These are phyloP conservation scores for Erucastrum elatum DNA, from an alignment of 345 rosid genomes.

Conservation along the genomic window DNA sequence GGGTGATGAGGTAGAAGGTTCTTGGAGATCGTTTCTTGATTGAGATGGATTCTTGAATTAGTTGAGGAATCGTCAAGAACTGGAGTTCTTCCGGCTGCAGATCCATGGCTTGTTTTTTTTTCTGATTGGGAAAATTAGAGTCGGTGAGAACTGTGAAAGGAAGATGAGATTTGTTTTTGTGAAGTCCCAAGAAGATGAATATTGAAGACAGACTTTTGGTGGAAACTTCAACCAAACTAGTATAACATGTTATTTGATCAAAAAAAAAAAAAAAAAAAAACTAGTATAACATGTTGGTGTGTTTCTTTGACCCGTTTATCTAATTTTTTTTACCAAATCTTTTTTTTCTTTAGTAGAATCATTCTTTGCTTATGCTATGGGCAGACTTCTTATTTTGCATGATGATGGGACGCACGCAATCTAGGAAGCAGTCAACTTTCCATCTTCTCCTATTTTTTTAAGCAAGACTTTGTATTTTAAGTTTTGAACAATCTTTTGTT, in stretches of 20 bases:
- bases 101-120: conserved; percentile 52
- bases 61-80: conserved; percentile 53
- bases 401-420: not conserved
- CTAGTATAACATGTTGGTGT: conserved; percentile 16
- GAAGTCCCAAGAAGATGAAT: not conserved
- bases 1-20: conserved; percentile 70
- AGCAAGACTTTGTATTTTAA: not conserved
- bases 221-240: conserved; percentile 30
- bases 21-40: conserved; percentile 66
- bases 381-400: not conserved
- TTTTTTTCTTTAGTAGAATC: not conserved
- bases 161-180: not conserved
- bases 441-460: not conserved
- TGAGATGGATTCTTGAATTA: conserved; percentile 61
- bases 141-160: conserved; percentile 21
- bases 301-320: conserved; percentile 9
- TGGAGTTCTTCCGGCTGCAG: conserved; percentile 74
- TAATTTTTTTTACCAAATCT: not conserved
- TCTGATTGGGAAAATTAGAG: not conserved
- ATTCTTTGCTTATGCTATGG: not conserved
- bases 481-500: not conserved
- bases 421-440: conserved; percentile 6
- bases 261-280: too few species aligned
- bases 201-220: conserved; percentile 23
- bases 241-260: too few species aligned